Percentiles rank a stretch among this genome's conserved stretches.
Conservation (phyloP, 139 green algal species). For the Helicosporidium sp. region DNA sequence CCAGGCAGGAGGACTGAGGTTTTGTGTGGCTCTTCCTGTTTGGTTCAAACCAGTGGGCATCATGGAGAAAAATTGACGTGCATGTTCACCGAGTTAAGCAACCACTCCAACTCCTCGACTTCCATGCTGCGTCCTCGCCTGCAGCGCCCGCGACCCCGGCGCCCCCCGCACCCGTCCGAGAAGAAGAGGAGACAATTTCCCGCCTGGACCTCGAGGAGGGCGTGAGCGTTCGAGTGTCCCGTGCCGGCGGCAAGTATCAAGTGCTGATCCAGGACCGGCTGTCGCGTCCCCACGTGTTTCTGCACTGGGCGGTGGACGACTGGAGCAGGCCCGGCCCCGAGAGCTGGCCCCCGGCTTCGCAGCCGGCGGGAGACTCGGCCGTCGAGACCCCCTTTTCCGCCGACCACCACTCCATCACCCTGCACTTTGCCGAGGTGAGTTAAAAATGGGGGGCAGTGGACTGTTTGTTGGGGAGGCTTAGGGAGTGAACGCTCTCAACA, state of each 20-base stretch:
- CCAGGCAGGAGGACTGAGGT: no score
- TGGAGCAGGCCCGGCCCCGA: conserved; percentile 36
- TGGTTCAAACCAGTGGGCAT: no score
- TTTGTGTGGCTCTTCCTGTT: no score
- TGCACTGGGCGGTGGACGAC: conserved; percentile 63
- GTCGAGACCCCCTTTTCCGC: conserved; percentile 38
- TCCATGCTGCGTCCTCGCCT: no score
- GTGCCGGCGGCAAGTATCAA: background rate
- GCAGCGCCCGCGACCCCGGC: no score
- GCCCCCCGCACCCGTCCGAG: background rate
- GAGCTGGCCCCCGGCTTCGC: conserved; percentile 10
- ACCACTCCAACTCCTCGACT: no score
- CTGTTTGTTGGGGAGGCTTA: no score
- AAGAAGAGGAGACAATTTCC: background rate
- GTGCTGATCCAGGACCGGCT: conserved; percentile 1
- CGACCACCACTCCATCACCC: conserved; percentile 8
- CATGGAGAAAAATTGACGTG: no score
- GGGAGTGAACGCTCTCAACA: no score
- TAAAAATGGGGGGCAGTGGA: background rate
- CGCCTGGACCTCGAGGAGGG: background rate
- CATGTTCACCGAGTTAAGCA: no score
- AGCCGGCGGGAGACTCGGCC: conserved; percentile 27
- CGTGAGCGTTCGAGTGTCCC: background rate
- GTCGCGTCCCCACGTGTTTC: no score
- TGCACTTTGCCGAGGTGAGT: conserved; percentile 22